phyloP scores from a whole-genome alignment of 1,139 yeast genomes.

The Nakaseomyces glabratus region DNA sequence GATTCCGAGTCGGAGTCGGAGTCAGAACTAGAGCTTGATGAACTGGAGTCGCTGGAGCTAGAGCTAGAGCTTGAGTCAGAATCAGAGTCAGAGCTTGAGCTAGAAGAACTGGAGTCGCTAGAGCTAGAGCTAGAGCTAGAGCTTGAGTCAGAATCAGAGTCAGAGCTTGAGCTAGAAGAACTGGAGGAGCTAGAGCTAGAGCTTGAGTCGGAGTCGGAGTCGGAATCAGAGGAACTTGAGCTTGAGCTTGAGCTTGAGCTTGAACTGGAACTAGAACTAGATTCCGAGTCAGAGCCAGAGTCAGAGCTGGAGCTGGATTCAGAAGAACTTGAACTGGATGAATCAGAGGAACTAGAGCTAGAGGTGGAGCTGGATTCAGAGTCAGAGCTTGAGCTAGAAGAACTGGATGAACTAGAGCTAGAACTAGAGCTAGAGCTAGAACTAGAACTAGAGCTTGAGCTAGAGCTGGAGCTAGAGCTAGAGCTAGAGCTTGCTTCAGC shows the following conservation, averaged over 20 bases:
- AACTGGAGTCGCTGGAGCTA: conserved; percentile 11
- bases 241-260: conserved; percentile 8
- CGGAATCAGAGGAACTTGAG: conserved; percentile 10
- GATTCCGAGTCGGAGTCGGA: conserved; percentile 12
- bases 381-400: conserved; percentile 17
- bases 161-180: conserved; percentile 10
- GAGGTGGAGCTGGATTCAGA: conserved; percentile 12
- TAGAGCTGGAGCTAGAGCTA: conserved; percentile 11
- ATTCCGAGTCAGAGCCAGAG: conserved; percentile 12
- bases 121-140: conserved; percentile 17
- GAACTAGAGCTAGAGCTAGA: conserved; percentile 13
- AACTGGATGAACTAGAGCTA: conserved; percentile 13
- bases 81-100: conserved; percentile 12
- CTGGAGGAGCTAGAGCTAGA: conserved; percentile 13
- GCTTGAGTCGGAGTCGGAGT: conserved; percentile 13
- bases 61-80: conserved; percentile 17
- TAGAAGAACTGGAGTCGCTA: conserved; percentile 10
- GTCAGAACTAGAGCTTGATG: conserved; percentile 14
- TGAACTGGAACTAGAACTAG: conserved; percentile 12
- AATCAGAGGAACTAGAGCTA: conserved; percentile 13
- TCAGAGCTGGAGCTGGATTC: conserved; percentile 14
- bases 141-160: conserved; percentile 12
- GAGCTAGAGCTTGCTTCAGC: conserved; percentile 13
- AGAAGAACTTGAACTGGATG: conserved; percentile 13
- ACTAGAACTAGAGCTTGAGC: conserved; percentile 9